Evolutionary conservation across 495 filamentous ascomycete species (phyloP).

Genomic region (Podospora fimiseda): DNA sequence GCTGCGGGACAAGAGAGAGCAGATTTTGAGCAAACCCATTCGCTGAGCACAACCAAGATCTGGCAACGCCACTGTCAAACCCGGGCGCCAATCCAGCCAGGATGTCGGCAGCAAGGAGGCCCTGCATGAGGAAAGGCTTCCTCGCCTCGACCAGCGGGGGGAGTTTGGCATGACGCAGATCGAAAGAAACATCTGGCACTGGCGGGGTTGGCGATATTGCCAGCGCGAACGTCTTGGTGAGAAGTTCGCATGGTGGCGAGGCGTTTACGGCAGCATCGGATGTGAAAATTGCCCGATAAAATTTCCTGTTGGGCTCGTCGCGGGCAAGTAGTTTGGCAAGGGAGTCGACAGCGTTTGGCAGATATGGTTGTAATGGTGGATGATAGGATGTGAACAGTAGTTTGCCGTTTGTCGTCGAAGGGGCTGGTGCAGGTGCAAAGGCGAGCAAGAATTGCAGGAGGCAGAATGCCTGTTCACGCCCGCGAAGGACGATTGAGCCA

Average conservation of each 20-base stretch:
- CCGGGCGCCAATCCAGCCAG: slow-evolving; percentile 68
- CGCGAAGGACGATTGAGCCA: slow-evolving; percentile 71
- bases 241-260: slow-evolving; percentile 64
- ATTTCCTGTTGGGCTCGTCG: slow-evolving; percentile 85
- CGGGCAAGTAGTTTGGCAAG: slow-evolving; percentile 88
- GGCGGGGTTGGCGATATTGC: slow-evolving; percentile 73
- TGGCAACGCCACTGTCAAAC: slow-evolving; percentile 63
- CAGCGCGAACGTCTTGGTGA: slow-evolving; percentile 83
- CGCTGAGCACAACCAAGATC: slow-evolving; percentile 74
- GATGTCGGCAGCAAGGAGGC: slow-evolving; percentile 85
- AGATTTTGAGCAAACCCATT: slow-evolving; percentile 82
- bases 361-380: slow-evolving; percentile 75
- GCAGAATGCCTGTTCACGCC: slow-evolving; percentile 80
- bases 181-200: slow-evolving; percentile 43
- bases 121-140: slow-evolving; percentile 83
- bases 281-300: slow-evolving; percentile 73
- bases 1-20: slow-evolving; percentile 59
- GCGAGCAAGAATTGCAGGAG: slow-evolving; percentile 84
- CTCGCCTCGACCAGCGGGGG: slow-evolving; percentile 68
- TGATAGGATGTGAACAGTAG: slow-evolving; percentile 77
- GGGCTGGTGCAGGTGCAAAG: slow-evolving; percentile 72
- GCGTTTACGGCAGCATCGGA: slow-evolving; percentile 50
- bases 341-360: slow-evolving; percentile 80
- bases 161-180: slow-evolving; percentile 39
- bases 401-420: slow-evolving; percentile 43